Conservation (phyloP, 495 filamentous ascomycete genomes). For the Corynascus novoguineensis region DNA sequence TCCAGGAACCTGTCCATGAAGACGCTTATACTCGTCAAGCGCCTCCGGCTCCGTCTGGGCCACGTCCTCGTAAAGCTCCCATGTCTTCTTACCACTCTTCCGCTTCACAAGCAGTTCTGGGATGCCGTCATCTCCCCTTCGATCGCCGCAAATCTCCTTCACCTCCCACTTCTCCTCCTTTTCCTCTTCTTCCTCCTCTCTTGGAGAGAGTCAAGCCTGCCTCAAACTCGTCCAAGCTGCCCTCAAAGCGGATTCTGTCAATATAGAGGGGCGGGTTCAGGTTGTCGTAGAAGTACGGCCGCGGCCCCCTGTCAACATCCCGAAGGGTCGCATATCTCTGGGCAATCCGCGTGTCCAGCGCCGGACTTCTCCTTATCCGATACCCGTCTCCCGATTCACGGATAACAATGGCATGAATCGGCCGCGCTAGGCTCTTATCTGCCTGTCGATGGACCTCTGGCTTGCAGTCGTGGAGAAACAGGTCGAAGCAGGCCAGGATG, state of each 20-base stretch:
- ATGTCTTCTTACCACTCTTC: slow-evolving; percentile 19
- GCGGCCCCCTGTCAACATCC: background rate
- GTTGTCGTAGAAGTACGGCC: background rate
- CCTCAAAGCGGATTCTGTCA: background rate
- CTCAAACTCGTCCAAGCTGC: background rate
- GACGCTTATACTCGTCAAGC: slow-evolving; percentile 18
- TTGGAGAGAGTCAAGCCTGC: background rate
- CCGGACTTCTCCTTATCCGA: background rate
- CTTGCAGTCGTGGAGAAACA: slow-evolving; percentile 6
- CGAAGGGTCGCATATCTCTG: background rate
- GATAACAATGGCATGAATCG: background rate
- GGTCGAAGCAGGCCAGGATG: slow-evolving; percentile 6
- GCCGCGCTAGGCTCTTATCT: slow-evolving; percentile 1
- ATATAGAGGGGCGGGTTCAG: background rate
- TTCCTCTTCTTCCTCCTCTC: background rate
- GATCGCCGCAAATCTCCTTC: slow-evolving; percentile 2
- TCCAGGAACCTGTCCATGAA: slow-evolving; percentile 6
- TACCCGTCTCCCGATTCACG: background rate
- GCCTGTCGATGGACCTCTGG: slow-evolving; percentile 4
- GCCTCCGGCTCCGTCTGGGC: slow-evolving; percentile 8
- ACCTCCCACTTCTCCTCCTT: background rate
- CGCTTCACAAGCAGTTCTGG: slow-evolving; percentile 16
- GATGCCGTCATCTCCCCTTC: slow-evolving; percentile 6
- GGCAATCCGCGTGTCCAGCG: background rate
- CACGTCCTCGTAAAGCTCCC: slow-evolving; percentile 14